Evolutionary conservation across 2,329 filamentous ascomycete genomes (phyloP).

Genomic region (Xylaria multiplex): DNA sequence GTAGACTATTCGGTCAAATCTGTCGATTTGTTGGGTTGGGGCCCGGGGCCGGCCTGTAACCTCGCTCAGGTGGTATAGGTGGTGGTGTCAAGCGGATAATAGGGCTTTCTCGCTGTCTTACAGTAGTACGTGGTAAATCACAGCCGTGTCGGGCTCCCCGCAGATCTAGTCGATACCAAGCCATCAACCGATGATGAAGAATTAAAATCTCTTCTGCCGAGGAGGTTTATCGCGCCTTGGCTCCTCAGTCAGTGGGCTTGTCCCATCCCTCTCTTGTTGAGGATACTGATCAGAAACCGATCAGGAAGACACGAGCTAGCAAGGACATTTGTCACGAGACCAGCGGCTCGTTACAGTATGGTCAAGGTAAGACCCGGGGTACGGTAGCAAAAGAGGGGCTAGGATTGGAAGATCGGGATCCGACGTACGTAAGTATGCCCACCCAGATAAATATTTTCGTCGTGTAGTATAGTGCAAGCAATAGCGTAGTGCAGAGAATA

Average conservation of each 20-base stretch:
- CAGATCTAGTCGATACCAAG: conserved; percentile 2
- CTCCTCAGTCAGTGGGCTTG: background rate
- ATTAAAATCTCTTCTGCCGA: background rate
- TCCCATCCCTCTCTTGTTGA: background rate
- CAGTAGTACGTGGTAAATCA: background rate
- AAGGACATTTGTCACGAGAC: conserved; percentile 18
- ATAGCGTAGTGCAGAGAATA: background rate
- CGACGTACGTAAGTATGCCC: conserved; percentile 7
- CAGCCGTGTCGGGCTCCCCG: conserved; percentile 1
- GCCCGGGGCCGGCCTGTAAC: background rate
- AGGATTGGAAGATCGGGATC: conserved; percentile 28
- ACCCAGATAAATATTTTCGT: background rate
- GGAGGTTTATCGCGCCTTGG: background rate
- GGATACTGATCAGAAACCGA: background rate
- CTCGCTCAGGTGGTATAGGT: background rate
- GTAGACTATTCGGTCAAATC: too few species aligned
- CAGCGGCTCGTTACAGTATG: conserved; percentile 7
- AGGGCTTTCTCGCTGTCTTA: background rate
- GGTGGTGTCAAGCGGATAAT: conserved; percentile 6
- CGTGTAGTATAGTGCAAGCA: too few species aligned
- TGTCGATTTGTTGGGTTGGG: too few species aligned
- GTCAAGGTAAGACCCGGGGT: conserved; percentile 2
- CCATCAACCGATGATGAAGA: background rate
- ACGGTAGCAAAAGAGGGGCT: conserved; percentile 19
- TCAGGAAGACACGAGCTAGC: conserved; percentile 1